Evolutionary conservation across 2,329 filamentous ascomycete species (phyloP).

Genomic region (Lachnellula cervina): DNA sequence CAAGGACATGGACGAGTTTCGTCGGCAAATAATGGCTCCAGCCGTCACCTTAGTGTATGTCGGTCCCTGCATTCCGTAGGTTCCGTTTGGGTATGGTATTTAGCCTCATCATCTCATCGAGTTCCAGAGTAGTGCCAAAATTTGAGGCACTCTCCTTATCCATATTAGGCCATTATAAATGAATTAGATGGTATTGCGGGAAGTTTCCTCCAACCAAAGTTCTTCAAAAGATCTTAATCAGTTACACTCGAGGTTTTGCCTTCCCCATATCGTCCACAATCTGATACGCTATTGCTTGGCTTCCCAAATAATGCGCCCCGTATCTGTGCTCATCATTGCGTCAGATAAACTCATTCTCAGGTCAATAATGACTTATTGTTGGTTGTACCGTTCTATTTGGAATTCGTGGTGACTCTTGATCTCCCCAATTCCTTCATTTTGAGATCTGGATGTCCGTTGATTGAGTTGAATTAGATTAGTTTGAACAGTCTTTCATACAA

Average conservation of each 20-base stretch:
- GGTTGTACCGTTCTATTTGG: not conserved
- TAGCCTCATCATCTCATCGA: slow-evolving; percentile 10
- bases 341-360: not conserved
- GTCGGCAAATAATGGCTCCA: too few species aligned
- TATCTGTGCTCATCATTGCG: not conserved
- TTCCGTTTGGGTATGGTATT: slow-evolving; percentile 5
- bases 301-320: not conserved
- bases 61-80: not conserved
- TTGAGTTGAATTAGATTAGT: too few species aligned
- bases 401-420: too few species aligned
- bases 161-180: slow-evolving; percentile 1
- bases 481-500: too few species aligned
- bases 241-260: slow-evolving; percentile 5
- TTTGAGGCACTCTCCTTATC: slow-evolving; percentile 1
- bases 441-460: too few species aligned
- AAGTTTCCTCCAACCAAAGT: slow-evolving; percentile 4
- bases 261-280: not conserved
- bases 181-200: not conserved
- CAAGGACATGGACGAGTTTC: too few species aligned
- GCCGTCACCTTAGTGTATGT: too few species aligned
- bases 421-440: too few species aligned
- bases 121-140: slow-evolving; percentile 8
- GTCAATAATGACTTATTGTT: not conserved
- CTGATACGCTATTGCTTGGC: slow-evolving; percentile 4
- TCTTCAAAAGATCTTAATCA: not conserved